Evolutionary conservation across 192 early-diverging fungal genomes (phyloP).

Genomic region (Fimicolochytrium jonesii): DNA sequence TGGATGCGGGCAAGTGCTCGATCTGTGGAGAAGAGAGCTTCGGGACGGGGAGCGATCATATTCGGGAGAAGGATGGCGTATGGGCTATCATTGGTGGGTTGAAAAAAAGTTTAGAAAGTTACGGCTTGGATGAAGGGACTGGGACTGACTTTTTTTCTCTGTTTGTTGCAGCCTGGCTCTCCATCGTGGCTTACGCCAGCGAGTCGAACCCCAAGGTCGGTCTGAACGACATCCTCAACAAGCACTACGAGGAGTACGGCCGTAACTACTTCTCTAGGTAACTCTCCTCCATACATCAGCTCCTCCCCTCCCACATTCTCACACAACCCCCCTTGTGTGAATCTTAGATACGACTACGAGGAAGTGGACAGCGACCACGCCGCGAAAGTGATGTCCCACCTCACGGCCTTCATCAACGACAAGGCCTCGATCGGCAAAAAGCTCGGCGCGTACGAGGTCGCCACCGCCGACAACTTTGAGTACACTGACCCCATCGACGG

Average conservation of each 20-base stretch:
- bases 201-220: conserved; percentile 48
- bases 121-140: neutral
- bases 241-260: conserved; percentile 80
- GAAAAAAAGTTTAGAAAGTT: neutral
- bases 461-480: conserved; percentile 79
- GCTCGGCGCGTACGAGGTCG: conserved; percentile 64
- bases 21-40: conserved; percentile 99
- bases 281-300: too few relatives aligned
- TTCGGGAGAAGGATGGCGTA: conserved; percentile 98
- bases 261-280: conserved; percentile 93
- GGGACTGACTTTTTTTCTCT: neutral
- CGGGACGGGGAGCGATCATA: conserved; percentile 97
- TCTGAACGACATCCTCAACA: conserved; percentile 76
- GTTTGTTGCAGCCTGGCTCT: conserved; percentile 79
- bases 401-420: conserved; percentile 54
- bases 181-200: conserved; percentile 78
- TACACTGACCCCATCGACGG: conserved; percentile 93
- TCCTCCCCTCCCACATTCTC: too few relatives aligned
- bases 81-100: conserved; percentile 85
- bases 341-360: conserved; percentile 90
- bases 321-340: too few relatives aligned
- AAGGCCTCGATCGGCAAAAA: conserved; percentile 56
- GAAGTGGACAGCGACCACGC: conserved; percentile 82
- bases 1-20: conserved; percentile 90
- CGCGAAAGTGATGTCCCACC: conserved; percentile 68